phyloP scores from a whole-genome alignment of 192 early-diverging fungal species.

The Neocallimastix lanati region DNA sequence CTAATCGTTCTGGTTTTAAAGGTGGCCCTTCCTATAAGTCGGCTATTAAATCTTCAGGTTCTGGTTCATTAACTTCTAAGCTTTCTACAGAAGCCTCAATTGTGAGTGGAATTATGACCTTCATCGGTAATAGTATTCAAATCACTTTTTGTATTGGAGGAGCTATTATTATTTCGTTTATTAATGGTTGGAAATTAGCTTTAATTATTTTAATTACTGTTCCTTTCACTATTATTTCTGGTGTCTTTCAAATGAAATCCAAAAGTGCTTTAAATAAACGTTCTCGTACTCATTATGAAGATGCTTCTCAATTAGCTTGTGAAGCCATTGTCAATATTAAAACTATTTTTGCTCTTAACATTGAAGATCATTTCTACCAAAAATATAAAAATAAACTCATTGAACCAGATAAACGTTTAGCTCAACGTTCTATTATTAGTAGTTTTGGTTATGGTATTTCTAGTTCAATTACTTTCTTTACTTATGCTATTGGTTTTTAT shows the following conservation, averaged over 20 bases:
- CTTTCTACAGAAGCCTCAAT: conserved; percentile 57
- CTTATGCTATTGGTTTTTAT: conserved; percentile 57
- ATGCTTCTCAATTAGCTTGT: conserved; percentile 59
- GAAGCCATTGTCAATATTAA: conserved; percentile 73
- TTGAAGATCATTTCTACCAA: conserved; percentile 15
- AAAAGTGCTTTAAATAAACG: not conserved
- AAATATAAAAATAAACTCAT: conserved; percentile 42
- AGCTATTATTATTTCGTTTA: conserved; percentile 48
- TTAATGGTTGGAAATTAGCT: conserved; percentile 60
- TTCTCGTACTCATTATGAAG: conserved; percentile 27
- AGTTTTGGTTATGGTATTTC: conserved; percentile 60
- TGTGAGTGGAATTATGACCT: conserved; percentile 34
- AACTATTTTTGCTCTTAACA: conserved; percentile 64
- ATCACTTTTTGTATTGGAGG: conserved; percentile 15
- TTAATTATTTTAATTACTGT: conserved; percentile 46
- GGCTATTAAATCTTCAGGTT: conserved; percentile 14
- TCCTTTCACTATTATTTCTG: conserved; percentile 34
- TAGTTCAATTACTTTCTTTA: conserved; percentile 48
- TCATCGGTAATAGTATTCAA: conserved; percentile 25
- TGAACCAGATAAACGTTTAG: conserved; percentile 48
- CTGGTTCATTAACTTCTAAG: conserved; percentile 59
- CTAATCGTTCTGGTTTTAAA: not conserved
- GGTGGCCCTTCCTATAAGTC: not conserved
- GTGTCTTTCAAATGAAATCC: conserved; percentile 27
- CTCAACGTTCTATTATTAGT: conserved; percentile 38